phyloP scores from a whole-genome alignment of 2,329 filamentous ascomycete species.

The Diplodia corticola region DNA sequence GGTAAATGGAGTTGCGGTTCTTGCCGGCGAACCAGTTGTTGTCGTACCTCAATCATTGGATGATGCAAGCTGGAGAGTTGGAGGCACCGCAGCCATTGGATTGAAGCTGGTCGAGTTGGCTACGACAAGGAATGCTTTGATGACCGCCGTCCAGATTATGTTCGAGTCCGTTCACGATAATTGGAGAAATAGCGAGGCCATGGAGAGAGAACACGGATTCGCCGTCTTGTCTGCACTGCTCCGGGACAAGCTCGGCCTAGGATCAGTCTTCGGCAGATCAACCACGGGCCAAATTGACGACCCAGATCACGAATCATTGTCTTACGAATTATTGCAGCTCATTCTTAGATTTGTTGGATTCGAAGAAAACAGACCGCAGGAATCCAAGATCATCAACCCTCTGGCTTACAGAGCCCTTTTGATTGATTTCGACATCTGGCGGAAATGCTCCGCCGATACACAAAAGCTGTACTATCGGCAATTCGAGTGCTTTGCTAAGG shows the following conservation, averaged over 20 bases:
- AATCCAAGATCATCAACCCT: slow-evolving; percentile 94
- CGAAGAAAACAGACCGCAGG: slow-evolving; percentile 72
- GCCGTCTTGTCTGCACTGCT: slow-evolving; percentile 81
- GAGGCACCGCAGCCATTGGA: slow-evolving; percentile 84
- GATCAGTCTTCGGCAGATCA: slow-evolving; percentile 30
- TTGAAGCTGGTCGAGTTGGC: slow-evolving; percentile 82
- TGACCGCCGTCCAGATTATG: slow-evolving; percentile 78
- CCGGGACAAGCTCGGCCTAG: slow-evolving; percentile 72
- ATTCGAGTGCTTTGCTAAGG: slow-evolving; percentile 83
- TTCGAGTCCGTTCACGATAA: slow-evolving; percentile 85
- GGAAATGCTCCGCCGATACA: slow-evolving; percentile 71
- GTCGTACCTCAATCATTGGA: slow-evolving; percentile 81
- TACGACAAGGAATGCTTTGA: slow-evolving; percentile 65
- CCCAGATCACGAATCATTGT: slow-evolving; percentile 51
- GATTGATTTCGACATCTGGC: slow-evolving; percentile 92
- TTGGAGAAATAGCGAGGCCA: slow-evolving; percentile 97
- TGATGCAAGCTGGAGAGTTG: slow-evolving; percentile 87
- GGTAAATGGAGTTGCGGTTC: slow-evolving; percentile 74
- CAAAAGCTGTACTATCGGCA: slow-evolving; percentile 92
- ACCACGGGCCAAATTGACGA: slow-evolving; percentile 15
- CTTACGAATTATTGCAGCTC: slow-evolving; percentile 67
- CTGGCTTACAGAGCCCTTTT: slow-evolving; percentile 89
- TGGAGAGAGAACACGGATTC: slow-evolving; percentile 95
- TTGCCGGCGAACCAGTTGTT: slow-evolving; percentile 82
- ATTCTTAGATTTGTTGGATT: slow-evolving; percentile 89